Base-by-base conservation (phyloP, 371 early-diverging fungal genomes). In the Entomophthora muscae region DNA sequence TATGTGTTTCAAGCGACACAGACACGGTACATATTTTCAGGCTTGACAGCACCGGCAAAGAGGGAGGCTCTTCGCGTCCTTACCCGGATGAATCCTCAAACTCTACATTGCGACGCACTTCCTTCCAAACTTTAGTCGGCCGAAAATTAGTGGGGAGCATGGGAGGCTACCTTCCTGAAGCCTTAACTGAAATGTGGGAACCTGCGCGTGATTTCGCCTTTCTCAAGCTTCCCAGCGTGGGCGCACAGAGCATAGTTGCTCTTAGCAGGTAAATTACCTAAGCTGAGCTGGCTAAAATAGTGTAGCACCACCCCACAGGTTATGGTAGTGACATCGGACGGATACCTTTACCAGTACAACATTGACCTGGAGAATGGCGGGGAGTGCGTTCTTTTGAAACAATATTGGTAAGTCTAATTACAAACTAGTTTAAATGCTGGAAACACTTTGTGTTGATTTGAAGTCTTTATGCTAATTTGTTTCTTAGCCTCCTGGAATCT, bases 11-110 rank as follows among this genome's bases (percentile, higher is more conserved):
- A 0, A 85, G 86, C 64, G 95, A 90, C 63, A 88, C 94, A 0
- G 95, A 96, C 58, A 97, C 98, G 0, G 89, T 97, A n/a, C 98
- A 97, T 67, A 87, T 97, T n/a, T 97, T 90, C 75, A 85, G 85
- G 61, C 67, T 31, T 33, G 21, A 33, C n/a, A 22, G 51, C 24
- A 42, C 32, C 56, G 22, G 55, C 26, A 17, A 28, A 33, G 63
- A 5, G 2, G 42, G 55, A 7, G 30, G 57, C 7, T 31, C 23
- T 7, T 33, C 53, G 31, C 12, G 53, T 5, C 27, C 22, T 3
- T 53, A 28, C 10, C 13, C 54, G 13, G 63, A 23, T 17, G n/a
- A n/a, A n/a, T n/a, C n/a, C n/a, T n/a, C n/a, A n/a, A 78, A 78
- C 12, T 76, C 77, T 67, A 73, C 76, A 60, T 66, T 80, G 56